phyloP scores from a whole-genome alignment of 2,329 filamentous ascomycete genomes.

The Aspergillus proliferans region DNA sequence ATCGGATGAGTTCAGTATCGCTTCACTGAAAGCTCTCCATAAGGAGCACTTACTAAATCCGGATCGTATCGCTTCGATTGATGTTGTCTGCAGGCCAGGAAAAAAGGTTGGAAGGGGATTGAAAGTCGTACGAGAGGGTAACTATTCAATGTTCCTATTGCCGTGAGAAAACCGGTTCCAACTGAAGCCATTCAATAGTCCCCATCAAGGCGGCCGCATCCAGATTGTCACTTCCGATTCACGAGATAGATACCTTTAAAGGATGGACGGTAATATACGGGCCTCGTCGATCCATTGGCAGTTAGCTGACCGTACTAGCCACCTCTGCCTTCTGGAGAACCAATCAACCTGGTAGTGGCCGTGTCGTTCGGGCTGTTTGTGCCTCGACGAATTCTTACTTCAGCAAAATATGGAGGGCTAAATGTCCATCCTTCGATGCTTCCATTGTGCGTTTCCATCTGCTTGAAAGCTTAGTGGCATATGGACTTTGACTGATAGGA shows the following conservation, averaged over 20 bases:
- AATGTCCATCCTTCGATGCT: slow-evolving; percentile 92
- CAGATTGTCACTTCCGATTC: slow-evolving; percentile 58
- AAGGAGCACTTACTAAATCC: slow-evolving; percentile 50
- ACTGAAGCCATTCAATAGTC: slow-evolving; percentile 44
- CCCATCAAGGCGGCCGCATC: slow-evolving; percentile 64
- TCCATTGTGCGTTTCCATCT: slow-evolving; percentile 56
- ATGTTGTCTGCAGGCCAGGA: slow-evolving; percentile 75
- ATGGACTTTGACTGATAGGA: not conserved
- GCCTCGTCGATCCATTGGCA: not conserved
- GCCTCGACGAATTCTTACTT: slow-evolving; percentile 64
- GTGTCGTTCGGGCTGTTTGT: slow-evolving; percentile 94
- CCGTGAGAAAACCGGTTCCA: not conserved
- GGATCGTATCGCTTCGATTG: slow-evolving; percentile 63
- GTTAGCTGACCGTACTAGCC: slow-evolving; percentile 40
- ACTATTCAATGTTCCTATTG: slow-evolving; percentile 6
- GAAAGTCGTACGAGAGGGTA: slow-evolving; percentile 62
- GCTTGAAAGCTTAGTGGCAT: not conserved
- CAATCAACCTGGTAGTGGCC: slow-evolving; percentile 74
- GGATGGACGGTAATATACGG: slow-evolving; percentile 61
- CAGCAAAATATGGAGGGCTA: slow-evolving; percentile 73
- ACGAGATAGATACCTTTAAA: slow-evolving; percentile 75
- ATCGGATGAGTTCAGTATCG: slow-evolving; percentile 82
- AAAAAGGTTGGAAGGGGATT: slow-evolving; percentile 72
- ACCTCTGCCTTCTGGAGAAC: slow-evolving; percentile 39
- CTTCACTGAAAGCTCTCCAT: slow-evolving; percentile 64